phyloP scores from a whole-genome alignment of 2,329 filamentous ascomycete genomes.

The Verticillium tricorpus region DNA sequence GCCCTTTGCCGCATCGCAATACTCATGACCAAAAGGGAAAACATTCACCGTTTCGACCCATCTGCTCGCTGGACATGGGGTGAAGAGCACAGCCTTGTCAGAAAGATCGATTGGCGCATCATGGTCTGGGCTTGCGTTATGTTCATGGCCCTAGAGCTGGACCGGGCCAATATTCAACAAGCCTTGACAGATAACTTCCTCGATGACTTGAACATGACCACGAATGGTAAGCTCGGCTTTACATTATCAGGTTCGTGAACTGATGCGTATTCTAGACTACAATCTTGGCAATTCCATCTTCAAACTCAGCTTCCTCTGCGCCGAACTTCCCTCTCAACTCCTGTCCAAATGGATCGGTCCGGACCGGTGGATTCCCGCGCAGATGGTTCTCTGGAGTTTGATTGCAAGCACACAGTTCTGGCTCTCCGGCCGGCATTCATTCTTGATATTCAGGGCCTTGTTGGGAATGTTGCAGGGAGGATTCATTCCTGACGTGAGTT shows the following conservation, averaged over 20 bases:
- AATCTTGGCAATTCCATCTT: constrained; percentile 47
- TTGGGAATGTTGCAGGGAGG: constrained; percentile 31
- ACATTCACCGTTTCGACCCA: constrained; percentile 42
- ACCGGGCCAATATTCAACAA: constrained; percentile 37
- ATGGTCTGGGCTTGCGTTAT: constrained; percentile 40
- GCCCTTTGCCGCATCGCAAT: background rate
- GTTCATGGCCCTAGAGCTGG: constrained; percentile 44
- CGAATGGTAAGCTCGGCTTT: constrained; percentile 28
- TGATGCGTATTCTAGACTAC: constrained; percentile 26
- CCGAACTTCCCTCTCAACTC: constrained; percentile 56
- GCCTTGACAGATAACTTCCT: constrained; percentile 39
- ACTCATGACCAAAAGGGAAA: constrained; percentile 20
- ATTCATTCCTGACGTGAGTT: constrained; percentile 33
- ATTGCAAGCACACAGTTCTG: constrained; percentile 34
- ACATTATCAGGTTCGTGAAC: background rate
- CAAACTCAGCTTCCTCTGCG: constrained; percentile 43
- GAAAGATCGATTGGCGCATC: constrained; percentile 32
- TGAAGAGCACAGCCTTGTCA: constrained; percentile 30
- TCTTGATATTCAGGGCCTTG: constrained; percentile 24
- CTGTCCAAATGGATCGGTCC: constrained; percentile 46
- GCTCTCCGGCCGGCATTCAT: constrained; percentile 23
- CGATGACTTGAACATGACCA: constrained; percentile 31
- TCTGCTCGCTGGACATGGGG: constrained; percentile 35
- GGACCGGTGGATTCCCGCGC: constrained; percentile 49
- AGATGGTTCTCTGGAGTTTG: constrained; percentile 50